Conservation (phyloP, 164 flowering plant genomes). For the Buxus sempervirens region DNA sequence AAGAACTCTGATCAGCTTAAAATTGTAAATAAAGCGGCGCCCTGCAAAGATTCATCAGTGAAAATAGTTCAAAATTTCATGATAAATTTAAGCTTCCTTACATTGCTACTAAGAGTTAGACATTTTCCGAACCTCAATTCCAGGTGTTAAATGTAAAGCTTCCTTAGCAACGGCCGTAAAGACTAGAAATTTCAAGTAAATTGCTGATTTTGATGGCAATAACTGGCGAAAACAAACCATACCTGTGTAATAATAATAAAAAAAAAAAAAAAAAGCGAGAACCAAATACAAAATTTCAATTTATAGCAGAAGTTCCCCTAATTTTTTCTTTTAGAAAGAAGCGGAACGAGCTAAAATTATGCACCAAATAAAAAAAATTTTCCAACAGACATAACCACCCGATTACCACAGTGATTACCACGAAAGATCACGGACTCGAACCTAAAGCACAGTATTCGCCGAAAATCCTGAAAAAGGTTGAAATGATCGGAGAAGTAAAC, state of each 20-base stretch:
- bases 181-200: neutral
- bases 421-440: constrained; percentile 4
- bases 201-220: neutral
- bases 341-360: neutral
- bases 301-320: too few relatives aligned
- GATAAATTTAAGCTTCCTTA: neutral
- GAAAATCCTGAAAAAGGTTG: constrained; percentile 1
- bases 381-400: neutral
- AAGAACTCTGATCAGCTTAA: too few relatives aligned
- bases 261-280: neutral
- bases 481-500: neutral
- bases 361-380: neutral
- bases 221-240: neutral
- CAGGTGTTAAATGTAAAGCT: neutral
- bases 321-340: neutral
- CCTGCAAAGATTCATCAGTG: too few relatives aligned
- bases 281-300: neutral
- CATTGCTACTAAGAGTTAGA: neutral
- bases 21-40: too few relatives aligned
- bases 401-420: neutral
- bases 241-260: too few relatives aligned
- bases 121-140: too few relatives aligned
- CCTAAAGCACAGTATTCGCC: constrained; percentile 1
- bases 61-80: too few relatives aligned
- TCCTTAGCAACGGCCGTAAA: neutral